A percentile compares a stretch with the other conserved stretches of the same genome.
phyloP scores from a whole-genome alignment of 306 rosid species.

The Prunus persica region DNA sequence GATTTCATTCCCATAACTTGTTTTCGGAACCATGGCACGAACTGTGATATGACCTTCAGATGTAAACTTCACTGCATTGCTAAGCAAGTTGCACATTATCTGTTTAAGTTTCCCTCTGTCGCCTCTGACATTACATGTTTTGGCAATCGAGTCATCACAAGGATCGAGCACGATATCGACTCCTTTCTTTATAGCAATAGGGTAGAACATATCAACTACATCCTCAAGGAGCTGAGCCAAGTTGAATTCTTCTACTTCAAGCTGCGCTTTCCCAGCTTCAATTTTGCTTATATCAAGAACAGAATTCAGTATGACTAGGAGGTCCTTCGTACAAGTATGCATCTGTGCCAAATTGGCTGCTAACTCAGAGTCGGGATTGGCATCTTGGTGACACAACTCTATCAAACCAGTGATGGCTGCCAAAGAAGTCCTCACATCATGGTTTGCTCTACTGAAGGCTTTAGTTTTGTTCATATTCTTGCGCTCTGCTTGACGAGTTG shows the following conservation, averaged over 20 bases:
- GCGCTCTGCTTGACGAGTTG: slow-evolving; percentile 73
- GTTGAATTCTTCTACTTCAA: slow-evolving; percentile 75
- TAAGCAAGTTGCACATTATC: slow-evolving; percentile 59
- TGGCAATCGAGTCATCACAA: slow-evolving; percentile 56
- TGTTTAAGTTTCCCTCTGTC: slow-evolving; percentile 80
- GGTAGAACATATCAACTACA: slow-evolving; percentile 65
- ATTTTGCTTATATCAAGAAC: slow-evolving; percentile 83
- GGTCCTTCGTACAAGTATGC: slow-evolving; percentile 62
- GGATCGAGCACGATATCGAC: slow-evolving; percentile 74
- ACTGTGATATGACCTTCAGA: slow-evolving; percentile 59
- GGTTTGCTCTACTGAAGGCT: slow-evolving; percentile 70
- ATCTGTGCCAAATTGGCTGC: slow-evolving; percentile 55
- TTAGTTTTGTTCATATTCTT: slow-evolving; percentile 67
- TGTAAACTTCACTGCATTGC: slow-evolving; percentile 82
- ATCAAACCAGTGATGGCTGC: slow-evolving; percentile 74
- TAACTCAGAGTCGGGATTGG: slow-evolving; percentile 38
- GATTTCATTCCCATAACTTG: slow-evolving; percentile 37
- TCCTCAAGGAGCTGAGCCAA: slow-evolving; percentile 63
- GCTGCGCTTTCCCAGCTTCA: slow-evolving; percentile 77
- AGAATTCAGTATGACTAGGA: slow-evolving; percentile 64
- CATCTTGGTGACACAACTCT: slow-evolving; percentile 47
- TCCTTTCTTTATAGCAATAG: slow-evolving; percentile 59
- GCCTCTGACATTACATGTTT: slow-evolving; percentile 54
- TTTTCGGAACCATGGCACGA: slow-evolving; percentile 58
- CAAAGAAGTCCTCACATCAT: slow-evolving; percentile 68